Evolutionary conservation across 176 grass and related monocot genomes (phyloP).

Genomic region (Ananas comosus): DNA sequence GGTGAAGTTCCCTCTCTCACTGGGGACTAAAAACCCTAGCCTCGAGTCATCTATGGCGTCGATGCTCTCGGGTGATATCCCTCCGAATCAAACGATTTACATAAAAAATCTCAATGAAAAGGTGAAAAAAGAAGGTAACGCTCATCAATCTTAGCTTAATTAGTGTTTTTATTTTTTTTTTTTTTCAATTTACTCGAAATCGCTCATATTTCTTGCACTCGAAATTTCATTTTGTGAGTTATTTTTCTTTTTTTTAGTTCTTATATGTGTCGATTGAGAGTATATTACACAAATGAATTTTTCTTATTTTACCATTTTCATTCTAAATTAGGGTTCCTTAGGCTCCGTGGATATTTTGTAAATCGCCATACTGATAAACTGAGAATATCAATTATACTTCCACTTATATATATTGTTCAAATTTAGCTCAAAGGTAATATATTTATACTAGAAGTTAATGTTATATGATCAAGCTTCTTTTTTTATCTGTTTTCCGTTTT

Average conservation of each 20-base stretch:
- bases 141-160: neutral
- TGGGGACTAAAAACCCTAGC: neutral
- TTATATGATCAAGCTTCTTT: constrained; percentile 12
- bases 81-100: constrained; percentile 93
- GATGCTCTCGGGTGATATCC: constrained; percentile 91
- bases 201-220: neutral
- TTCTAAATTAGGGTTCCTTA: no score
- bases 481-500: neutral
- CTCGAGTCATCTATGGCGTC: constrained; percentile 15
- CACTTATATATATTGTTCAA: no score
- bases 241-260: constrained; percentile 7
- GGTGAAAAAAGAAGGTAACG: constrained; percentile 91
- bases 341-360: no score
- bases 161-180: neutral
- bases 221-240: neutral
- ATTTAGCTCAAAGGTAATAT: no score
- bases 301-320: no score
- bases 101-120: constrained; percentile 90
- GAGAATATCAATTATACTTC: no score
- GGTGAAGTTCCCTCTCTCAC: neutral
- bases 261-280: no score
- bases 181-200: neutral
- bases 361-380: no score
- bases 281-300: no score
- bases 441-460: no score